Conservation (phyloP, 768 basidiomycete genomes). For the Leccinum aurantiacum region DNA sequence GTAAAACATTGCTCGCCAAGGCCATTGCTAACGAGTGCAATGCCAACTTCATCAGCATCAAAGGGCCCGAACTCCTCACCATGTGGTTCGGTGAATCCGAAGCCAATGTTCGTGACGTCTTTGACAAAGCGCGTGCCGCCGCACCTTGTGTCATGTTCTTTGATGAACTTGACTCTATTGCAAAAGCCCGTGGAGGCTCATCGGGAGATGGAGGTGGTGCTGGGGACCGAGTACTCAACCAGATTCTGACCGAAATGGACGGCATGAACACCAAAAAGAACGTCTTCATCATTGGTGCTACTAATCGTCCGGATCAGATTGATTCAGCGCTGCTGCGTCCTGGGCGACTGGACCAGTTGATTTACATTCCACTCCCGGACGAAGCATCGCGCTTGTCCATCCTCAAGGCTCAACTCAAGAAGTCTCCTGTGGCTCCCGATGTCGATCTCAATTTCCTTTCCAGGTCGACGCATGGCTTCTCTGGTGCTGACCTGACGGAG, state of each 20-base stretch:
- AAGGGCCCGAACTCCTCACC: conserved; percentile 96
- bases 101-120: conserved; percentile 98
- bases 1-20: conserved; percentile 98
- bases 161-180: conserved; percentile 98
- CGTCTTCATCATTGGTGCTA: conserved; percentile 97
- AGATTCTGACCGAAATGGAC: conserved; percentile 97
- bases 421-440: conserved; percentile 79
- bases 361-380: conserved; percentile 98
- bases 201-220: conserved; percentile 93
- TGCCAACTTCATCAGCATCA: conserved; percentile 99
- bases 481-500: conserved; percentile 99
- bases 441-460: conserved; percentile 87
- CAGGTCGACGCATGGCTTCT: conserved; percentile 95
- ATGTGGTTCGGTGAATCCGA: conserved; percentile 99
- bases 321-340: conserved; percentile 92
- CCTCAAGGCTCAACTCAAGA: conserved; percentile 87
- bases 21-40: conserved; percentile 99
- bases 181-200: conserved; percentile 88
- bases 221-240: conserved; percentile 96
- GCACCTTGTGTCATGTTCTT: conserved; percentile 99
- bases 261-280: conserved; percentile 99
- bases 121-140: conserved; percentile 99
- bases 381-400: conserved; percentile 90
- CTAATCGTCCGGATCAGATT: conserved; percentile 95
- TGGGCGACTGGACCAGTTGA: conserved; percentile 98